These are phyloP conservation scores for Rhizopogon rudus DNA, from an alignment of 768 basidiomycete species.

Conservation along the genomic window DNA sequence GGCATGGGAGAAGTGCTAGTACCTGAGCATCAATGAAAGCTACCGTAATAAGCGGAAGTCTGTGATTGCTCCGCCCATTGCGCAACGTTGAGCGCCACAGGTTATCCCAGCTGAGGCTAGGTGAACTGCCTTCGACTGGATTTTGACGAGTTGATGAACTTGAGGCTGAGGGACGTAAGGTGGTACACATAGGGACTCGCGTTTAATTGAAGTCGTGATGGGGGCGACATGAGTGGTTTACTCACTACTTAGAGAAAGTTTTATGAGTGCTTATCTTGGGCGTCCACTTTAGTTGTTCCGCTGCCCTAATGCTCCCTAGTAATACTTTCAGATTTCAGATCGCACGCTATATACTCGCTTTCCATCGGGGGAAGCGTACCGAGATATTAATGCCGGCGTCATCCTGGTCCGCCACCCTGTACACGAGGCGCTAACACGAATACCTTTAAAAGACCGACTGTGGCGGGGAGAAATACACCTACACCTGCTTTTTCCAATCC, in stretches of 20 bases:
- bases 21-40: conserved; percentile 13
- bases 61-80: conserved; percentile 13
- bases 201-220: background rate
- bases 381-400: conserved; percentile 25
- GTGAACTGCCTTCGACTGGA: background rate
- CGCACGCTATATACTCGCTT: conserved; percentile 19
- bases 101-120: conserved; percentile 2
- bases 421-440: conserved; percentile 28
- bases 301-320: conserved; percentile 5
- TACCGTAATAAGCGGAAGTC: conserved; percentile 24
- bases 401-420: conserved; percentile 23
- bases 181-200: background rate
- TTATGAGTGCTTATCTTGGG: conserved; percentile 4
- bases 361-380: conserved; percentile 23
- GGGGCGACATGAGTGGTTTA: background rate
- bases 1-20: conserved; percentile 7
- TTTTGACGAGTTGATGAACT: background rate
- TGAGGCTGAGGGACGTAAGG: conserved; percentile 2
- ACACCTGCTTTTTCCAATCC: conserved; percentile 21
- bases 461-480: conserved; percentile 26
- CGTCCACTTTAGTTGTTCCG: conserved; percentile 14
- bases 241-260: background rate
- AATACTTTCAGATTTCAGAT: conserved; percentile 2
- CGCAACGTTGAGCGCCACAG: conserved; percentile 6
- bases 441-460: conserved; percentile 34